phyloP scores from a whole-genome alignment of 495 filamentous ascomycete species.

The Emericellopsis terricola region DNA sequence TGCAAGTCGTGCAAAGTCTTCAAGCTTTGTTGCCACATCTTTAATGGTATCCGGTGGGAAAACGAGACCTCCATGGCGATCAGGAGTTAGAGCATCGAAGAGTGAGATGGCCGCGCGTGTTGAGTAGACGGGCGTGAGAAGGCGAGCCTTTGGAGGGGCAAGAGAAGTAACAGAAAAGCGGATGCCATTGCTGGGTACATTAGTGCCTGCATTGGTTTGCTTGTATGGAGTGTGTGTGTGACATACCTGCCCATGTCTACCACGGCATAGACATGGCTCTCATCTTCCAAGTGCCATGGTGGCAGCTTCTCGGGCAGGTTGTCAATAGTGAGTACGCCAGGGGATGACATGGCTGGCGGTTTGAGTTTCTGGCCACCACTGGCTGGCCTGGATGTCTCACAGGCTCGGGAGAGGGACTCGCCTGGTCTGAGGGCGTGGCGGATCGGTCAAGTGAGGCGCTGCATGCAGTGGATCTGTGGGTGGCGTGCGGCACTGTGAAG shows the following conservation, averaged over 20 bases:
- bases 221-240: conserved; percentile 4
- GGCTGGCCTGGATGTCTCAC: no score
- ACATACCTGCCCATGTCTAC: conserved; percentile 63
- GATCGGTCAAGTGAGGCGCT: no score
- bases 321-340: conserved; percentile 28
- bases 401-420: no score
- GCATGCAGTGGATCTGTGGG: no score
- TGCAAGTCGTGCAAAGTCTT: conserved; percentile 60
- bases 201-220: conserved; percentile 1
- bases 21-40: conserved; percentile 41
- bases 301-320: conserved; percentile 31
- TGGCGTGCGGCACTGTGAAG: no score
- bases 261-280: conserved; percentile 33
- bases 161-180: conserved; percentile 82
- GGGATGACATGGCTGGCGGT: conserved; percentile 10
- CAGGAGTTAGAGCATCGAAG: conserved; percentile 58
- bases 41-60: conserved; percentile 48
- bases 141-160: conserved; percentile 45
- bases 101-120: conserved; percentile 68
- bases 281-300: conserved; percentile 18
- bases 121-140: conserved; percentile 59
- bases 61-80: conserved; percentile 21
- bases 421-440: no score
- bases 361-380: no score
- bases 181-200: conserved; percentile 64